Evolutionary conservation across 805 yeast genomes (phyloP), one percentile per base, ranked within the genome.

Genomic region (Lipomyces yamadae): DNA sequence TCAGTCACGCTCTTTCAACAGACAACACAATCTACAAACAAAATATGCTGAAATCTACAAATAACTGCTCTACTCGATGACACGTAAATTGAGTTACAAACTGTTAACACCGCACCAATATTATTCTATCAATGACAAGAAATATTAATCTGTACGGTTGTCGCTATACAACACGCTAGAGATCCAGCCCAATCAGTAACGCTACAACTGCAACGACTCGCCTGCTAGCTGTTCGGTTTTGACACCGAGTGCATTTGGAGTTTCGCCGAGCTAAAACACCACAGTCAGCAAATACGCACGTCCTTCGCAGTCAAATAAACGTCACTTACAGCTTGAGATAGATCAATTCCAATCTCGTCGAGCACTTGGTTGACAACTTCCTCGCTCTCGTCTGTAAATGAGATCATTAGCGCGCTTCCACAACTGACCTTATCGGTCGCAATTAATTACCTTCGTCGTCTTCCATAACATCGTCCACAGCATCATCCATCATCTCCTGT

Each of bases 401-500:
- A 13, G 11, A 13, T 34, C 5, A 56, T 15, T 24, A 48, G 18
- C 37, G n/a, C 24, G 24, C 24, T 30, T 30, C 32, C 33, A 53
- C 29, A 18, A 29, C 13, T 30, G 18, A 37, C 34, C 18, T 29
- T 10, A n/a, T 11, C 7, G 18, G 33, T 6, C 50, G n/a, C 8
- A 5, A 24, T 24, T 6, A 34, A 7, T n/a, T 6, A 71, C 73
- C 90, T 65, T 91, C 86, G 74, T 91, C 98, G 74, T 88, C 92
- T 62, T 89, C 97, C 95, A 95, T 92, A 24, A 95, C 90, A 77
- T 94, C 97, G 76, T 95, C 99, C 73, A 95, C 89, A 24, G 97
- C 96, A 76, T 95, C 99, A 76, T 95, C 99, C 90, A 95, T 95
- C 86, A 96, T 91, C 77, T 96, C 99, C 78, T 96, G 98, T 75